phyloP scores from a whole-genome alignment of 768 basidiomycete species.

The Rhizopogon sp. region DNA sequence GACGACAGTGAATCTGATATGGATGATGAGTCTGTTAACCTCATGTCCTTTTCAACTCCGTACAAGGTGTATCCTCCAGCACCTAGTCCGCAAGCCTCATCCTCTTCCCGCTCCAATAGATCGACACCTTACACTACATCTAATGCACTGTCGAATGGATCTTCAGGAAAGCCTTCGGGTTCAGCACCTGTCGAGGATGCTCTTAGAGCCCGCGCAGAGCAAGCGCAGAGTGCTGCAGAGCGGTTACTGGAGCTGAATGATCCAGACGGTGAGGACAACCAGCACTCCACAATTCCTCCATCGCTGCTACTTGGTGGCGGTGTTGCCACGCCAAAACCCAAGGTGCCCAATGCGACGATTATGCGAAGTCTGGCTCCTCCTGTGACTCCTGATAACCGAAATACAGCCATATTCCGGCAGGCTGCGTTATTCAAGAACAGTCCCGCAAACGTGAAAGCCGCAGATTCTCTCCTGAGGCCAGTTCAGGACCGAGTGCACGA shows the following conservation, averaged over 20 bases:
- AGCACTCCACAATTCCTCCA: conserved; percentile 48
- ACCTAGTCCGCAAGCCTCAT: conserved; percentile 37
- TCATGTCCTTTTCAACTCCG: conserved; percentile 70
- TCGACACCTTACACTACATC: conserved; percentile 48
- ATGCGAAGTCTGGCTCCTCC: conserved; percentile 36
- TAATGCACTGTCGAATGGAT: conserved; percentile 53
- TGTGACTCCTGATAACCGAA: conserved; percentile 61
- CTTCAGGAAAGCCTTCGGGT: conserved; percentile 38
- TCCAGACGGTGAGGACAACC: conserved; percentile 57
- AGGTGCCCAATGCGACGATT: conserved; percentile 28
- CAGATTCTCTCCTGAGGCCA: conserved; percentile 63
- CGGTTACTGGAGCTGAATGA: conserved; percentile 83
- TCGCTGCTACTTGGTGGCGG: conserved; percentile 45
- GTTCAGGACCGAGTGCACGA: conserved; percentile 64
- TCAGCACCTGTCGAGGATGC: conserved; percentile 72
- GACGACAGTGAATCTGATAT: conserved; percentile 69
- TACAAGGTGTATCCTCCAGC: conserved; percentile 46
- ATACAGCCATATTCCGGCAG: conserved; percentile 57
- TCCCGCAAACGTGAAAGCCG: conserved; percentile 49
- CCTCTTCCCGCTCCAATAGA: conserved; percentile 49
- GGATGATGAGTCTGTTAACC: conserved; percentile 50
- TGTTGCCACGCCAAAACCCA: conserved; percentile 34
- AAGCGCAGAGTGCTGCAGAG: conserved; percentile 91
- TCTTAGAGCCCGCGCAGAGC: conserved; percentile 80
- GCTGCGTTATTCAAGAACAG: conserved; percentile 82